phyloP scores from a whole-genome alignment of 371 early-diverging fungal species.

The Polyrhizophydium stewartii region DNA sequence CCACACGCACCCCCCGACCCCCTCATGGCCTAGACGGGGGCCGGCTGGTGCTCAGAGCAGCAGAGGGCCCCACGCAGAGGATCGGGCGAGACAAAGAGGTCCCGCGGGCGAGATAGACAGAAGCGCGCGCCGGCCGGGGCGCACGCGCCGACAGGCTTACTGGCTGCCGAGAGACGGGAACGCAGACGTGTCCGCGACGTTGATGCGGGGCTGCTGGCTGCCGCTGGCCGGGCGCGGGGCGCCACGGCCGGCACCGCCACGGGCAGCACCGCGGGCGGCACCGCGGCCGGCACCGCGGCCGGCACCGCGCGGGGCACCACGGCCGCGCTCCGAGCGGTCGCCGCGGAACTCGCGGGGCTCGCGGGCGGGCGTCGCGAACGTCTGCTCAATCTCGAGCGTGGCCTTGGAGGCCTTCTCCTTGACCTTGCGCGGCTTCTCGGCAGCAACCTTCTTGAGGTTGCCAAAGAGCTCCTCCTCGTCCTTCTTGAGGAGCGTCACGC shows the following conservation, averaged over 20 bases:
- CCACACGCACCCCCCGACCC: no score
- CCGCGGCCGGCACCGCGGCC: slow-evolving; percentile 19
- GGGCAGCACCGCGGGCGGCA: slow-evolving; percentile 25
- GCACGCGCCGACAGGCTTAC: no score
- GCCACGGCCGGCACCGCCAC: slow-evolving; percentile 32
- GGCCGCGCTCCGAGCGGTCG: slow-evolving; percentile 10
- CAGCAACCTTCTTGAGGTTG: background rate
- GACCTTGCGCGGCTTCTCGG: slow-evolving; percentile 4
- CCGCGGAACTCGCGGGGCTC: slow-evolving; percentile 6
- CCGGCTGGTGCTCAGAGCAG: no score
- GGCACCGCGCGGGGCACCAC: slow-evolving; percentile 15
- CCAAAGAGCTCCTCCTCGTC: slow-evolving; percentile 57
- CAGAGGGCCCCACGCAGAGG: no score
- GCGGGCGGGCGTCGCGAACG: slow-evolving; percentile 39
- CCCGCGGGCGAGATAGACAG: no score
- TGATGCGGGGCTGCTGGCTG: slow-evolving; percentile 31
- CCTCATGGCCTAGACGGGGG: no score
- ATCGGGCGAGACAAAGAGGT: no score
- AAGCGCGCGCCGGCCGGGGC: no score
- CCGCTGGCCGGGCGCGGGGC: slow-evolving; percentile 5
- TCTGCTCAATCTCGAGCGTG: slow-evolving; percentile 53
- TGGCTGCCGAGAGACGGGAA: slow-evolving; percentile 72
- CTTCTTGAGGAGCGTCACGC: slow-evolving; percentile 62
- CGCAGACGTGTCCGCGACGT: slow-evolving; percentile 64
- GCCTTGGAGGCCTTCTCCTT: slow-evolving; percentile 61